Conservation (phyloP, 1,284 basidiomycete genomes). For the Ustilago vetiveriae region DNA sequence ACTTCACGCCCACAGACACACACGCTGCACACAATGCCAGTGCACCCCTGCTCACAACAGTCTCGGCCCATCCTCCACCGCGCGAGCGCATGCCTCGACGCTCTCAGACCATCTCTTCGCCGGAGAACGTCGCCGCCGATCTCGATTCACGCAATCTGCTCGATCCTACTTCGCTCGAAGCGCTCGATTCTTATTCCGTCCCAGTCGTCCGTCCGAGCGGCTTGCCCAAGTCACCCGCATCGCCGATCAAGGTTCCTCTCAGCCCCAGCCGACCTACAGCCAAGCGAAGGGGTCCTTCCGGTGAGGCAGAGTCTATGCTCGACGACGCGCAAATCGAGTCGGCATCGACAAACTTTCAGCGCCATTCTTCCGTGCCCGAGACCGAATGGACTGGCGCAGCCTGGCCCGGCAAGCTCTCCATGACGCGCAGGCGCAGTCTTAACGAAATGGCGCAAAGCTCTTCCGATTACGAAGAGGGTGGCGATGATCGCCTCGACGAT, state of each 20-base stretch:
- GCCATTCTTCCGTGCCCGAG: constrained; percentile 47
- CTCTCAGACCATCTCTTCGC: constrained; percentile 36
- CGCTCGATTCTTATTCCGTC: constrained; percentile 39
- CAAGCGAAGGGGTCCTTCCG: constrained; percentile 1
- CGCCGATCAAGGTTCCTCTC: constrained; percentile 4
- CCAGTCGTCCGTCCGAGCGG: constrained; percentile 24
- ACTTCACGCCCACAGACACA: constrained; percentile 9
- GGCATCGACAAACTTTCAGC: constrained; percentile 21
- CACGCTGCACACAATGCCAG: constrained; percentile 13
- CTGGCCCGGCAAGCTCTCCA: constrained; percentile 33
- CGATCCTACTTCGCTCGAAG: constrained; percentile 27
- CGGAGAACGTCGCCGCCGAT: constrained; percentile 36
- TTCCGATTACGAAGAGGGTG: constrained; percentile 47
- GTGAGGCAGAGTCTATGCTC: not conserved
- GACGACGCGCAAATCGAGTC: constrained; percentile 3
- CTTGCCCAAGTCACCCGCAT: constrained; percentile 2
- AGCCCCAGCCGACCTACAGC: constrained; percentile 2
- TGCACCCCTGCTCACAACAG: constrained; percentile 12
- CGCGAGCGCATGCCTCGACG: constrained; percentile 20
- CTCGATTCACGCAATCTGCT: constrained; percentile 15
- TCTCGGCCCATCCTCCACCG: not conserved
- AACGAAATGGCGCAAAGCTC: constrained; percentile 27
- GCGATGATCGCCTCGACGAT: constrained; percentile 22
- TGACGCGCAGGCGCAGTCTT: constrained; percentile 38
- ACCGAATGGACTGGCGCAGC: constrained; percentile 29